Base-by-base conservation (phyloP, 1,284 basidiomycete genomes). In the Apiotrichum gracile region DNA sequence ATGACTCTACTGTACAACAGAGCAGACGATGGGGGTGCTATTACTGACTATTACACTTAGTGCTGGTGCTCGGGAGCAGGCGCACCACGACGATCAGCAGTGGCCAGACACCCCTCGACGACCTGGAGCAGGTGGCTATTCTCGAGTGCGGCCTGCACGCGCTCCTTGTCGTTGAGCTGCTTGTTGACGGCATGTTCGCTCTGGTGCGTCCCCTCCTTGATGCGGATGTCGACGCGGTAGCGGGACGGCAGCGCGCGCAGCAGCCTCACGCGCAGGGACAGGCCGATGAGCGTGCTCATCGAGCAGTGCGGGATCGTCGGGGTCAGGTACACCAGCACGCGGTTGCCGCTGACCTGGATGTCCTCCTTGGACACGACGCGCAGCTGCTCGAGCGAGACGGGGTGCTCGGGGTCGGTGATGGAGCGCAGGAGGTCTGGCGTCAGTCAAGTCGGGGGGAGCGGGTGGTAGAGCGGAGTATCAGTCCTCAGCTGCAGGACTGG, bases 251-350 rank as follows among this genome's bases (percentile, higher is more conserved):
- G 82, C 47, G 91, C 86, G 35, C 96, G 83, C 51, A 97, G 78
- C 12, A 99, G 80, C 22, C 94, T 81, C 25, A 97, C 94, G 13
- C 94, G 85, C 42, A 98, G 87, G 8, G 88, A 92, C 19, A 98
- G 80, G 25, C 94, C 96, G 53, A 99, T 98, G 43, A 98, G 79
- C 2, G 93, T 97, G 4, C 92, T 94, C 90, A 96, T 93, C 45
- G 90, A 91, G 67, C 94, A 99, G 70, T 98, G 94, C 5, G 96
- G 96, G 26, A 97, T 93, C 0, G 94, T 99, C 2, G 96, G 96
- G 7, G 94, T 97, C 65, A 96, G 91, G 68, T 91, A 89, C 55
- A 97, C 85, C 27, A 84, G 78, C 31, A 98, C 80, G 40, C 83
- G 82, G 65, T 91, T 88, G 24, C 82, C 72, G 6, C 79, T 78